A percentile compares a stretch with the other conserved stretches of the same genome.
Conservation (phyloP, 73 alveolate species). For the Durusdinium trenchii region DNA sequence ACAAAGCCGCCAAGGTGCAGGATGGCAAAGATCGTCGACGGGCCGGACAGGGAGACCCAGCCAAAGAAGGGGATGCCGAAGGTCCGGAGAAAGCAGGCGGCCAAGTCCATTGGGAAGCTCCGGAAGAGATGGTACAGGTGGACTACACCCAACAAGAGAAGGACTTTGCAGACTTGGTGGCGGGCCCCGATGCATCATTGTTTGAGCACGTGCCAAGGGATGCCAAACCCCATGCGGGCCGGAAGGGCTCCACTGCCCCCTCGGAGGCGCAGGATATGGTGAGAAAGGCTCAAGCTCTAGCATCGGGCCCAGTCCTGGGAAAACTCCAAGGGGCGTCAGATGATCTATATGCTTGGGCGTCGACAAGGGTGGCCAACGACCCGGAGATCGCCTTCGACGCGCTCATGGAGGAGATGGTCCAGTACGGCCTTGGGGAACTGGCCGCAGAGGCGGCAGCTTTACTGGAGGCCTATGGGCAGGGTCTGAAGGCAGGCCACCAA, state of each 20-base stretch:
- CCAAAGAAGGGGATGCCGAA: neutral
- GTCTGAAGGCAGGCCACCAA: neutral
- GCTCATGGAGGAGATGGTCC: neutral
- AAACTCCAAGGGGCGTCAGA: neutral
- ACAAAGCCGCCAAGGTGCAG: neutral
- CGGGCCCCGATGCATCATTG: neutral
- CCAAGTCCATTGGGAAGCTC: neutral
- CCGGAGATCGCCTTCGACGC: neutral
- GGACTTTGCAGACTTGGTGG: neutral
- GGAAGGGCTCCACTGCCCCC: neutral
- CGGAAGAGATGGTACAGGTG: neutral
- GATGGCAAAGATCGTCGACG: neutral
- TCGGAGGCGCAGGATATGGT: neutral
- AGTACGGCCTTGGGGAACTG: conserved; percentile 8
- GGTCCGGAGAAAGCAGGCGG: neutral
- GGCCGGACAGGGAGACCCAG: neutral
- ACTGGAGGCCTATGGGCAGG: neutral
- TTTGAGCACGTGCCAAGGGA: neutral
- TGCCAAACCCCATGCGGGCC: neutral
- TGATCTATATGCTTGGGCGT: conserved; percentile 37
- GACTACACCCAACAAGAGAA: conserved; percentile 18
- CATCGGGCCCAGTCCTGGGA: neutral
- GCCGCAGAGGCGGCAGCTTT: neutral
- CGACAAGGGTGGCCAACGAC: conserved; percentile 7
- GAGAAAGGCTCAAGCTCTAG: neutral